Conservation (phyloP, 345 rosid genomes). For the Citrus sp. region DNA sequence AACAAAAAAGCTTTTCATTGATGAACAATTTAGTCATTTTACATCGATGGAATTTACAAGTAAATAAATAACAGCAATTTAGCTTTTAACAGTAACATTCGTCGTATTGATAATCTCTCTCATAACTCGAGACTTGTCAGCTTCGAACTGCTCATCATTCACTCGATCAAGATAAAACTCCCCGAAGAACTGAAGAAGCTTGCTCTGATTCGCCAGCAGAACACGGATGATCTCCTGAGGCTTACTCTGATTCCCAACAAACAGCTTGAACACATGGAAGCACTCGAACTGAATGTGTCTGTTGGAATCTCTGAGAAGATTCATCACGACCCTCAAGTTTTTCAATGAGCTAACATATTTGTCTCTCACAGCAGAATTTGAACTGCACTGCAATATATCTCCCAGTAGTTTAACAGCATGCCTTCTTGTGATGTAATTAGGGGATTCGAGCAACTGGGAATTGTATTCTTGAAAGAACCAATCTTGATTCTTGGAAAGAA, state of each 20-base stretch:
- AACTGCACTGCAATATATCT: background rate
- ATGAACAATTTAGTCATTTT: no score
- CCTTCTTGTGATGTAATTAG: background rate
- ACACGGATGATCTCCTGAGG: background rate
- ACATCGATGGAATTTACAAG: no score
- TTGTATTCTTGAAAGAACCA: background rate
- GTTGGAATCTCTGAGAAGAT: background rate
- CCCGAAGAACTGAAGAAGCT: background rate
- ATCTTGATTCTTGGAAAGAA: background rate
- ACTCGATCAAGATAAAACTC: background rate
- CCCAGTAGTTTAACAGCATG: background rate
- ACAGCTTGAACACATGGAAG: background rate
- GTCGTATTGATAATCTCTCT: background rate
- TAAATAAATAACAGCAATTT: background rate
- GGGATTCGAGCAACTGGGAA: background rate
- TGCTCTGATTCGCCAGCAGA: background rate
- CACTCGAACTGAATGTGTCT: background rate
- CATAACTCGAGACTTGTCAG: background rate
- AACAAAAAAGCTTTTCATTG: no score
- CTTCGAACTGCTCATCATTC: background rate
- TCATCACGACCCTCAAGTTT: background rate
- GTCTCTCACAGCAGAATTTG: background rate
- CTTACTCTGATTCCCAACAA: background rate
- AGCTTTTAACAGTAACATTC: background rate
- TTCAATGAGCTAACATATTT: background rate